A percentile compares a stretch with the other conserved stretches of the same genome.
Evolutionary conservation across 371 early-diverging fungal genomes (phyloP).

Genomic region (Actinomucor elegans): DNA sequence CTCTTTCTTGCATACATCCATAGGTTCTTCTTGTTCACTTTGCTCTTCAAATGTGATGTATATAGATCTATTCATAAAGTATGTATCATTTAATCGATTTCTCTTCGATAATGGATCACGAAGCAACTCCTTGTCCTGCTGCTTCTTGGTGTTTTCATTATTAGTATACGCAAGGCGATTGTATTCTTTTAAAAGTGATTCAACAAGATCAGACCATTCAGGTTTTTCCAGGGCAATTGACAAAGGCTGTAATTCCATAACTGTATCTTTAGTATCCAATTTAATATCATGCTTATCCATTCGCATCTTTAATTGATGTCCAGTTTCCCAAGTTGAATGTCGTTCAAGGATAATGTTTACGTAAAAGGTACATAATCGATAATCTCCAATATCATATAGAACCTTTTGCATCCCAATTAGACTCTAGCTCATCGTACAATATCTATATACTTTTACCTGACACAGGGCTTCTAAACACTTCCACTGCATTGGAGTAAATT

Average conservation of each 20-base stretch:
- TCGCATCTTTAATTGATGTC: neutral
- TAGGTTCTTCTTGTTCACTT: neutral
- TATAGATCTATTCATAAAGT: conserved; percentile 2
- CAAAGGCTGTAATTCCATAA: neutral
- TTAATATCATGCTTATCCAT: neutral
- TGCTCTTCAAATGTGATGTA: conserved; percentile 5
- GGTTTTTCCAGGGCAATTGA: conserved; percentile 3
- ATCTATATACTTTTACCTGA: conserved; percentile 42
- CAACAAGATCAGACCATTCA: conserved; percentile 1
- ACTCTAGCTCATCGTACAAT: no score
- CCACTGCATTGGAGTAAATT: conserved; percentile 53
- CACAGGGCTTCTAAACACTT: conserved; percentile 58
- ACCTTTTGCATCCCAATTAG: no score
- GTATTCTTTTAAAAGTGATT: conserved; percentile 11
- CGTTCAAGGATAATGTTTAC: conserved; percentile 26
- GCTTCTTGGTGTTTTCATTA: neutral
- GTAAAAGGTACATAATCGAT: conserved; percentile 41
- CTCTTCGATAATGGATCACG: no score
- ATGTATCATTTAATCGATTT: neutral
- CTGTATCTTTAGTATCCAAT: neutral
- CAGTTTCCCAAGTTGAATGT: neutral
- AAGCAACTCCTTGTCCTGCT: neutral
- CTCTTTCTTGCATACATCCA: no score
- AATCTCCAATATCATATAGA: conserved; percentile 59
- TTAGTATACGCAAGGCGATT: neutral